These are phyloP conservation scores for Skeletonema costatum DNA, from an alignment of 108 stramenopile species.

Conservation along the genomic window DNA sequence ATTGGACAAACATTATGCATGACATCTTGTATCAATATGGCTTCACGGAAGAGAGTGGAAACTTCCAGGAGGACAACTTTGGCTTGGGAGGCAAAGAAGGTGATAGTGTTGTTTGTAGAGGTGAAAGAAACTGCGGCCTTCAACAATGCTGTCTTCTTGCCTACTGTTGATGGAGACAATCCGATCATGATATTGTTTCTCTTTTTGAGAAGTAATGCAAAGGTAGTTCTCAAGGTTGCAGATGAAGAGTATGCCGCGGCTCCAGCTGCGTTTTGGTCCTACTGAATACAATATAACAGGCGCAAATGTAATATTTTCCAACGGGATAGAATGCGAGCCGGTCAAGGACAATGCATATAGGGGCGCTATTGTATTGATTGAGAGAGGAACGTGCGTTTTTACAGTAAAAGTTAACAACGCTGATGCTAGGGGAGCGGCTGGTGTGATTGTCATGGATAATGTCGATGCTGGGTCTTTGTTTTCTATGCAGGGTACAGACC, in stretches of 20 bases:
- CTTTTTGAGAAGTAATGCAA: background rate
- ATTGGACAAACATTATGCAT: background rate
- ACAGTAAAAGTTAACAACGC: background rate
- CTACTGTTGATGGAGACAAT: background rate
- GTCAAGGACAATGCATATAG: background rate
- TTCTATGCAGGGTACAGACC: background rate
- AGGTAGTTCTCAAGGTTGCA: background rate
- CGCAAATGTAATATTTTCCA: background rate
- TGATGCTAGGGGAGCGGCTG: background rate
- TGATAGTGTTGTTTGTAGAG: conserved; percentile 1
- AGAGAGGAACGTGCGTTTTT: background rate
- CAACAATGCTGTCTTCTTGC: background rate
- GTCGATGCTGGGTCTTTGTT: background rate
- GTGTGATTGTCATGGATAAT: background rate
- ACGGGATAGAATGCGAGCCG: background rate
- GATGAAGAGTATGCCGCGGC: background rate
- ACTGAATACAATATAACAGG: background rate
- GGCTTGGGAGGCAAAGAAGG: conserved; percentile 2
- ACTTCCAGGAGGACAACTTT: conserved; percentile 11
- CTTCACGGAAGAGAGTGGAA: background rate
- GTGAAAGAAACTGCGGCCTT: background rate
- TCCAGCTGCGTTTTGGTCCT: background rate
- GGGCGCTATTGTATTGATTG: background rate
- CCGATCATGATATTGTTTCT: background rate
- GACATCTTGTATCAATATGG: conserved; percentile 8